Evolutionary conservation across 2,329 filamentous ascomycete species (phyloP), one percentile per base, ranked within the genome.

Genomic region (Fusarium dimerum): DNA sequence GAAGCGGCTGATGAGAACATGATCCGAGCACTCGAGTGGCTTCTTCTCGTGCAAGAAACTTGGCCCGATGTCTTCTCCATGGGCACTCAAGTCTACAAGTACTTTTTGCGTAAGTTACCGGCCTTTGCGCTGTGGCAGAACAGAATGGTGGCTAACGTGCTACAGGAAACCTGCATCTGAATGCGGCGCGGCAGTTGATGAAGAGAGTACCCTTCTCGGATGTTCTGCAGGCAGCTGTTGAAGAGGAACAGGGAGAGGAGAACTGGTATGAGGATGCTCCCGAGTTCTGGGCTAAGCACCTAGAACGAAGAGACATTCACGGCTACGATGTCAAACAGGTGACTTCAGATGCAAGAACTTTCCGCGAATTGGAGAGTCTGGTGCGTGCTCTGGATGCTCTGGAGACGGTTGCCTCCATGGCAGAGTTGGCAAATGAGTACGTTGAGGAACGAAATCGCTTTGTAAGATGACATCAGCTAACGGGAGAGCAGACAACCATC

Each of bases 11-110:
- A 93, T 56, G 83, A 87, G 61, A 71, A 80, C 34, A 78, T 96
- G 47, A 90, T 97, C 43, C 82, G 88, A 51, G 86, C 89, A 38
- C 74, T 97, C 53, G 89, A 95, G 66, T 97, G 93, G 92, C 86
- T 93, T 68, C 75, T 90, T 52, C 80, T 90, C 50, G 81, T 93
- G 9, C 83, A 88, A 45, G 87, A 83, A 12, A 80, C 89, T 49
- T 92, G 88, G 86, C 76, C 80, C 15, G 79, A 87, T 52, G 85
- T 90, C 18, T 90, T 93, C 63, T 73, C 76, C 16, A 78, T 85
- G 50, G 85, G 90, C 40, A 82, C 83, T 30, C 80, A 85, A 62
- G 81, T 92, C n/a, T 90, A 96, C 73, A 89, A 89, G 66, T 86
- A 87, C 55, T 92, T 97, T 66, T 79, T 96, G 43, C 81, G 91